These are phyloP conservation scores for Xylaria sp. DNA, from an alignment of 2,329 filamentous ascomycete species.

Conservation along the genomic window DNA sequence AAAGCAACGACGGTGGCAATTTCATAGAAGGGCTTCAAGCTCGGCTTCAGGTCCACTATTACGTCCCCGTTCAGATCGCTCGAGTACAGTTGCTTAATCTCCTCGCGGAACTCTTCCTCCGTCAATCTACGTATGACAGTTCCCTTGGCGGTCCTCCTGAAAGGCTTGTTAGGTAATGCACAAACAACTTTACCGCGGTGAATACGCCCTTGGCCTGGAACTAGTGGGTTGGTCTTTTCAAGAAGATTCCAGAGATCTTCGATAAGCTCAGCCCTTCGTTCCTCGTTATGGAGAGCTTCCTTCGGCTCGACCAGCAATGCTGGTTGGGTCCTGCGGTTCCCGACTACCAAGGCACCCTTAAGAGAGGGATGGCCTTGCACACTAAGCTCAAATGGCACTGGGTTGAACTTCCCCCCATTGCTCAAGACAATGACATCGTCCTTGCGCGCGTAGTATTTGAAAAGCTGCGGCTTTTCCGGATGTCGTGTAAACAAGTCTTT, in stretches of 20 bases:
- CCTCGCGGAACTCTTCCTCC: conserved; percentile 20
- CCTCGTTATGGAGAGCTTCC: conserved; percentile 4
- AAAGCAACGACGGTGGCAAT: neutral
- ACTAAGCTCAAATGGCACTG: conserved; percentile 4
- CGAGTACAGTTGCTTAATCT: conserved; percentile 24
- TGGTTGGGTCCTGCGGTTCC: conserved; percentile 40
- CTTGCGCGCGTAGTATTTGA: conserved; percentile 40
- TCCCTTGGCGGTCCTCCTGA: conserved; percentile 27
- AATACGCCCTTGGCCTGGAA: conserved; percentile 26
- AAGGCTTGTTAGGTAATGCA: conserved; percentile 21
- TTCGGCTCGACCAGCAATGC: conserved; percentile 42
- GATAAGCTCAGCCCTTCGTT: conserved; percentile 4
- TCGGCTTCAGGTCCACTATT: neutral
- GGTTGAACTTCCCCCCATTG: conserved; percentile 42
- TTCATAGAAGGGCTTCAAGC: conserved; percentile 7
- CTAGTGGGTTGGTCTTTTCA: conserved; percentile 13
- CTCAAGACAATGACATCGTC: conserved; percentile 48
- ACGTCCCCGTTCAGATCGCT: neutral
- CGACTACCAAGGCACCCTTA: conserved; percentile 34
- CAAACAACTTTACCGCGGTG: conserved; percentile 21
- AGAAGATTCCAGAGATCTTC: conserved; percentile 19
- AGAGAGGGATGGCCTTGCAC: conserved; percentile 11
- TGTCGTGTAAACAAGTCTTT: conserved; percentile 44
- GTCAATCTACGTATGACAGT: conserved; percentile 28
- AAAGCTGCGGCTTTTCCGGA: conserved; percentile 40